Conservation (phyloP, 2,329 filamentous ascomycete genomes). For the Penicillium capsulatum region DNA sequence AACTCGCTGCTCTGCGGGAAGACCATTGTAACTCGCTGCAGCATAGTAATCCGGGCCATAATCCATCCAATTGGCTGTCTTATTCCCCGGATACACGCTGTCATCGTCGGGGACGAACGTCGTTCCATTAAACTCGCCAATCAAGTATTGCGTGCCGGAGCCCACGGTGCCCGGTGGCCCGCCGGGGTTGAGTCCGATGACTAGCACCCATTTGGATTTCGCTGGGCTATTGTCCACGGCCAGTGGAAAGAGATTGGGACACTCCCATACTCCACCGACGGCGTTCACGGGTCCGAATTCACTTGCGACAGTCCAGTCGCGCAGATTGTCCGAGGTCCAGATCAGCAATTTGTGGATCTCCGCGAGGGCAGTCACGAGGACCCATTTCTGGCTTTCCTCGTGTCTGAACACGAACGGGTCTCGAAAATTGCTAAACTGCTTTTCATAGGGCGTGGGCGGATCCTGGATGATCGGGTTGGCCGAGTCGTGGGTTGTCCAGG, state of each 20-base stretch:
- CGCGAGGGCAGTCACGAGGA: slow-evolving; percentile 37
- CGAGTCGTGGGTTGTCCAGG: slow-evolving; percentile 48
- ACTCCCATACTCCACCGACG: slow-evolving; percentile 30
- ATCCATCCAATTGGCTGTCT: slow-evolving; percentile 28
- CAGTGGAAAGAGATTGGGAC: slow-evolving; percentile 26
- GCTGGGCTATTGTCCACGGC: slow-evolving; percentile 15
- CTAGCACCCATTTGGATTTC: slow-evolving; percentile 24
- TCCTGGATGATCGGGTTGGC: slow-evolving; percentile 55
- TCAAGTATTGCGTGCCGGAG: slow-evolving; percentile 30
- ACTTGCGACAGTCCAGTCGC: slow-evolving; percentile 23
- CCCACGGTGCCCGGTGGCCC: slow-evolving; percentile 28
- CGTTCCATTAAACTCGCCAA: slow-evolving; percentile 27
- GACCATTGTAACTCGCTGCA: slow-evolving; percentile 20
- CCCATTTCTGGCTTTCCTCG: slow-evolving; percentile 49
- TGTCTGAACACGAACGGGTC: slow-evolving; percentile 64
- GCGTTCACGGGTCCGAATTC: slow-evolving; percentile 27
- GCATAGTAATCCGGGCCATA: slow-evolving; percentile 32
- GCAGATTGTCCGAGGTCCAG: slow-evolving; percentile 19
- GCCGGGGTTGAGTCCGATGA: slow-evolving; percentile 27
- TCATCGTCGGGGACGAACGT: slow-evolving; percentile 21
- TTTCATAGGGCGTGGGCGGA: slow-evolving; percentile 13
- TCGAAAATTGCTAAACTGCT: slow-evolving; percentile 54
- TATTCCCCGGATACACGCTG: slow-evolving; percentile 12
- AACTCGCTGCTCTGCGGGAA: slow-evolving; percentile 15
- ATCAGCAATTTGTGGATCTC: slow-evolving; percentile 5